Evolutionary conservation across 1,139 yeast genomes (phyloP).

Genomic region (Saccharomycopsis phalli): DNA sequence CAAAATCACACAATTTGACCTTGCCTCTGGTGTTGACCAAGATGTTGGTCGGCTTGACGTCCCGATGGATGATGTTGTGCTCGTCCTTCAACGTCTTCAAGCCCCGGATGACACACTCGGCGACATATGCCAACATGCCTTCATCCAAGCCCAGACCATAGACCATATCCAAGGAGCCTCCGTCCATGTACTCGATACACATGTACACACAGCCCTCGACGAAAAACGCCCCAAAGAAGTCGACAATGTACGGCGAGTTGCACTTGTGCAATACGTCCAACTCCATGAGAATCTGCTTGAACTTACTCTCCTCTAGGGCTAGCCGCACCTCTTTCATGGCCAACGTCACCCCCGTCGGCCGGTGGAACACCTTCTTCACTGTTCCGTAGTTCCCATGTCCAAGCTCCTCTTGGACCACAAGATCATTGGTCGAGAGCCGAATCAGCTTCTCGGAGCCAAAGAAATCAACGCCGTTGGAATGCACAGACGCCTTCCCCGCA

Average conservation of each 20-base stretch:
- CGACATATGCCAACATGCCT: slow-evolving; percentile 69
- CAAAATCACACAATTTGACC: slow-evolving; percentile 91
- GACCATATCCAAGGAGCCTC: slow-evolving; percentile 85
- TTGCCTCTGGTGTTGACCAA: slow-evolving; percentile 73
- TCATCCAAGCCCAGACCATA: slow-evolving; percentile 80
- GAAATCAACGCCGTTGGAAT: slow-evolving; percentile 87
- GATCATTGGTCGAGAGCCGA: slow-evolving; percentile 76
- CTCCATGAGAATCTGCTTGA: slow-evolving; percentile 92
- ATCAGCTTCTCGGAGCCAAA: slow-evolving; percentile 73
- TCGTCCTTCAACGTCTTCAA: slow-evolving; percentile 75
- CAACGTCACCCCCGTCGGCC: slow-evolving; percentile 89
- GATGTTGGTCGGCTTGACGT: slow-evolving; percentile 94
- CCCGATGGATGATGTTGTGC: slow-evolving; percentile 92
- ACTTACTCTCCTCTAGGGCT: slow-evolving; percentile 84
- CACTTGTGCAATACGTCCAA: slow-evolving; percentile 88
- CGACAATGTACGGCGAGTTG: slow-evolving; percentile 82
- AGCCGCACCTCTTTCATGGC: slow-evolving; percentile 95
- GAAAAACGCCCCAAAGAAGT: slow-evolving; percentile 93
- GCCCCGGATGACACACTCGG: slow-evolving; percentile 77
- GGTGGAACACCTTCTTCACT: slow-evolving; percentile 84
- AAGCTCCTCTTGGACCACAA: slow-evolving; percentile 75
- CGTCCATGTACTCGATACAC: slow-evolving; percentile 98
- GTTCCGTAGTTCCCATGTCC: slow-evolving; percentile 97
- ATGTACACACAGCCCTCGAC: slow-evolving; percentile 97
- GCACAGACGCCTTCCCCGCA: slow-evolving; percentile 87